Evolutionary conservation across 352 stramenopile species (phyloP), one percentile per base, ranked within the genome.

Genomic region (Paralagenidium karlingii): DNA sequence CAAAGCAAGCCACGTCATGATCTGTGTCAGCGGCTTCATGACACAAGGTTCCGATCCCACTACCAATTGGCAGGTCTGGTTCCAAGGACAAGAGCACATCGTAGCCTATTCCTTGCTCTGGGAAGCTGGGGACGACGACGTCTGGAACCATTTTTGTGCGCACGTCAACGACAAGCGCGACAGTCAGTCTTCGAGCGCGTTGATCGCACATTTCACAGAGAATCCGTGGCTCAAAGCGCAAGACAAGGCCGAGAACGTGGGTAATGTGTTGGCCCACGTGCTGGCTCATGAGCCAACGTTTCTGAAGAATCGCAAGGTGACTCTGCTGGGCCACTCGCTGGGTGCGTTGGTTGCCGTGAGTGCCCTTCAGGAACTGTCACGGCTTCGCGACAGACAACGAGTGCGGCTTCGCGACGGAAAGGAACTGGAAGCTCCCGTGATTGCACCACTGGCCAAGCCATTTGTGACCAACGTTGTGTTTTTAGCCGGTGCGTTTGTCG

Each of bases 11-110:
- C 71, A 82, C 43, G 58, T 88, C 15, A 38, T 87, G 44, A 57
- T 91, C 30, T 86, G 74, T 40, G 68, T 91, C 49, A 91, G 87
- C 39, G 77, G 77, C 13, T 91, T 91, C 47, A 91, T 91, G 77
- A 88, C 77, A 20, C 71, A 88, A 24, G 63, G 68, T 36, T 56
- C 66, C 16, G 74, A 86, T 39, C 71, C 74, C 25, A 58, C 43
- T 15, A 47, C 34, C 31, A 87, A 87, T 42, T 91, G 77, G 77
- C 46, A 47, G 8, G 50, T 45, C 6, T 86, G 71, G 73, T 22
- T 22, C 16, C 3, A 16, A 20, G 22, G 7, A 3, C 44, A 43
- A 8, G 42, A 61, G 40, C 11, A 47, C 24, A 48, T 60, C 20
- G 71, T 63, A 6, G 52, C 82, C 15, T 91, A 82, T 42, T 66